A percentile compares a stretch with the other conserved stretches of the same genome.
Evolutionary conservation across 805 yeast genomes (phyloP).

Genomic region (Cyberlindnera euphorbiae): DNA sequence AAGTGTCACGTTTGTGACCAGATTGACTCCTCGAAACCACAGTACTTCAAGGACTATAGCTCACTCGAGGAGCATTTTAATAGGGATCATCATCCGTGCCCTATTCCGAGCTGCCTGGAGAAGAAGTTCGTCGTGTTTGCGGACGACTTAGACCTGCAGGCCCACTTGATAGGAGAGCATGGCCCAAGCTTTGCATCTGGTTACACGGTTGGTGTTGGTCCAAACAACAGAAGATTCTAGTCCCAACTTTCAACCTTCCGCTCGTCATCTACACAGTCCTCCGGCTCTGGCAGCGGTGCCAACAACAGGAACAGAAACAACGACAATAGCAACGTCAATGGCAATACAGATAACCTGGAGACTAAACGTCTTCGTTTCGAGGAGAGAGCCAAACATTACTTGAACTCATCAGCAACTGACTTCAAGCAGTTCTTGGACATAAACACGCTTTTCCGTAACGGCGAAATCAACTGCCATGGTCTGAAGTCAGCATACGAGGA

Average conservation of each 20-base stretch:
- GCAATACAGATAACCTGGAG: constrained; percentile 34
- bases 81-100: constrained; percentile 70
- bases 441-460: constrained; percentile 44
- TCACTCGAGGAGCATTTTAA: constrained; percentile 71
- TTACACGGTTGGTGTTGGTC: constrained; percentile 17
- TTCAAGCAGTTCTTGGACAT: constrained; percentile 45
- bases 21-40: constrained; percentile 53
- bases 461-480: constrained; percentile 42
- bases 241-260: constrained; percentile 62
- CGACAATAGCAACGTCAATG: constrained; percentile 16
- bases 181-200: constrained; percentile 49
- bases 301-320: neutral
- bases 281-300: too few relatives aligned
- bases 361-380: constrained; percentile 61
- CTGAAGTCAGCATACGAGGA: constrained; percentile 42
- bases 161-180: constrained; percentile 84
- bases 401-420: constrained; percentile 45
- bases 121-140: constrained; percentile 88
- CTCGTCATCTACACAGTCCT: constrained; percentile 5
- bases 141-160: constrained; percentile 78
- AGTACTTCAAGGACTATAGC: constrained; percentile 75
- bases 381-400: constrained; percentile 80
- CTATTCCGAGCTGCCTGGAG: constrained; percentile 73
- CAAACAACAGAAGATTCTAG: constrained; percentile 31
- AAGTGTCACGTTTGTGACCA: constrained; percentile 87